A percentile compares a stretch with the other conserved stretches of the same genome.
These are phyloP conservation scores for Boletus chippewaensis DNA, from an alignment of 1,284 basidiomycete genomes.

Conservation along the genomic window DNA sequence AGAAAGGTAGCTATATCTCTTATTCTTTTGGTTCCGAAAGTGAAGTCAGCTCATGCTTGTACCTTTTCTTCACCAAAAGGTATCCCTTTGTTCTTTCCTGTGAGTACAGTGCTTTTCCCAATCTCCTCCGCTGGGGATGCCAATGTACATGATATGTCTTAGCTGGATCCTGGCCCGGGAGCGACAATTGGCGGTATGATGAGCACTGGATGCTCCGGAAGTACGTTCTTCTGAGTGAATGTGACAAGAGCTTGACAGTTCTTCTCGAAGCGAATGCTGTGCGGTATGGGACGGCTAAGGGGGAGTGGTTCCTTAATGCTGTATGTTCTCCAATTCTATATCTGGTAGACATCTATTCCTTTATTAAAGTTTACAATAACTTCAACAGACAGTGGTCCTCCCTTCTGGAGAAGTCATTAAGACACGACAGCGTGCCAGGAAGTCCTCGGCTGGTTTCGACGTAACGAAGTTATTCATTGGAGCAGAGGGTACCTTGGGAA, in stretches of 20 bases:
- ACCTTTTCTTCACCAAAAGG: constrained; percentile 28
- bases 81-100: constrained; percentile 84
- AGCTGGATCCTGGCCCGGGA: constrained; percentile 73
- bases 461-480: constrained; percentile 90
- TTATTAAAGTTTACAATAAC: constrained; percentile 6
- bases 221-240: constrained; percentile 35
- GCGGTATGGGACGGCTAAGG: constrained; percentile 80
- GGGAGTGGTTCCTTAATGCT: constrained; percentile 79
- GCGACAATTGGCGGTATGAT: constrained; percentile 93
- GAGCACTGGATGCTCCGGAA: constrained; percentile 75
- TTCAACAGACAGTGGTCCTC: constrained; percentile 74
- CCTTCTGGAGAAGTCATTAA: constrained; percentile 92
- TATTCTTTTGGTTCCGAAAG: neutral
- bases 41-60: neutral
- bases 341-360: neutral
- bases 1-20: constrained; percentile 41
- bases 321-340: constrained; percentile 33
- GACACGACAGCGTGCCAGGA: constrained; percentile 78
- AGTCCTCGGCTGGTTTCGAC: constrained; percentile 90
- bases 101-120: constrained; percentile 33
- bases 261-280: constrained; percentile 70
- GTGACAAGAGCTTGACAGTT: neutral
- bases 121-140: neutral
- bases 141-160: neutral
- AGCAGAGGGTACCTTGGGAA: constrained; percentile 90